Percentiles rank a stretch among this genome's conserved stretches.
Conservation (phyloP, 768 basidiomycete genomes). For the Naganishia vaughanmartiniae region DNA sequence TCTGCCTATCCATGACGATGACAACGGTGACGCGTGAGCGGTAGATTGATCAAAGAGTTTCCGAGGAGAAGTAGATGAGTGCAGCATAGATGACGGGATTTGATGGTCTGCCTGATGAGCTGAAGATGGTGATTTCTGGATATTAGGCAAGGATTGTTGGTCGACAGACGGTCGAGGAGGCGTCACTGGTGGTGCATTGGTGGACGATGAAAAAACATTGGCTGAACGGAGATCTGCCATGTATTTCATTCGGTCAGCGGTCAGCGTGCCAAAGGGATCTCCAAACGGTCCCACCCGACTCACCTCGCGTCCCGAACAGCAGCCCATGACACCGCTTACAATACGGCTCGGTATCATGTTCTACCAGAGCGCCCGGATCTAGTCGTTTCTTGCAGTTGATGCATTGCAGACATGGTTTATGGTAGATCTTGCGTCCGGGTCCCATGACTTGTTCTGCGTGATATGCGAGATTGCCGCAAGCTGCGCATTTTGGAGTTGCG, state of each 20-base stretch:
- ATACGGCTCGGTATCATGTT: conserved; percentile 29
- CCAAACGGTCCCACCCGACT: neutral
- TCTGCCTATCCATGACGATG: neutral
- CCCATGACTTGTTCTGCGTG: conserved; percentile 33
- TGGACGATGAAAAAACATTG: conserved; percentile 21
- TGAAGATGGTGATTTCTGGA: neutral
- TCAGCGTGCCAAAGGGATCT: neutral
- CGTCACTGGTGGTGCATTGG: conserved; percentile 4
- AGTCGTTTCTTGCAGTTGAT: conserved; percentile 30
- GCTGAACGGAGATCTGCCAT: conserved; percentile 25
- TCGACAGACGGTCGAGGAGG: neutral
- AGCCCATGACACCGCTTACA: conserved; percentile 28
- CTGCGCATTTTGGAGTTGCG: conserved; percentile 11
- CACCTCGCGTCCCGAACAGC: conserved; percentile 31
- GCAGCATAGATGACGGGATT: neutral
- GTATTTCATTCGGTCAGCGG: neutral
- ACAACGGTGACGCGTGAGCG: neutral
- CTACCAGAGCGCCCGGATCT: conserved; percentile 20
- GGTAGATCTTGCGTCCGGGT: conserved; percentile 29
- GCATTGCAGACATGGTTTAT: conserved; percentile 32
- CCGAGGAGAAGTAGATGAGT: neutral
- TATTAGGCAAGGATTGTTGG: neutral
- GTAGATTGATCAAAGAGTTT: neutral
- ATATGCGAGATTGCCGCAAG: conserved; percentile 25
- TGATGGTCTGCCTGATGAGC: neutral